Evolutionary conservation across 2,329 filamentous ascomycete species (phyloP).

Genomic region (Verticillium isaacii): DNA sequence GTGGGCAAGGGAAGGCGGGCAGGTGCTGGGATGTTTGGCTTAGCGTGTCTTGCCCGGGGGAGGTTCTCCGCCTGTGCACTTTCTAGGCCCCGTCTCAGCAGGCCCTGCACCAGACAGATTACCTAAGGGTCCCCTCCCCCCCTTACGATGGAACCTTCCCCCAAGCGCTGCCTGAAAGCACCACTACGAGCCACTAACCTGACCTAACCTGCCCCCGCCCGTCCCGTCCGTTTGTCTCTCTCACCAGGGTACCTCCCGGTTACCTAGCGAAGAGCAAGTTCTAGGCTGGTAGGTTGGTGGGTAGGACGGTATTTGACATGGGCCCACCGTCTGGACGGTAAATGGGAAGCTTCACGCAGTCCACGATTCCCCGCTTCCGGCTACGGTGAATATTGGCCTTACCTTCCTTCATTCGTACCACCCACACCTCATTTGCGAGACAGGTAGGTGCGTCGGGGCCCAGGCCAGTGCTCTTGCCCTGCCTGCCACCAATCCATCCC

Average conservation of each 20-base stretch:
- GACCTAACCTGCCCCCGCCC: not conserved
- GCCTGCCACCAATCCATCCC: not conserved
- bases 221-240: not conserved
- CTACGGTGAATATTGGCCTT: not conserved
- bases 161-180: not conserved
- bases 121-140: not conserved
- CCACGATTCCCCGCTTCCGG: not conserved
- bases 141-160: not conserved
- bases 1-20: not conserved
- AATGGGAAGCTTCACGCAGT: not conserved
- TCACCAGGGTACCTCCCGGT: too few relatives aligned
- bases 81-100: not conserved
- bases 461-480: not conserved
- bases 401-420: too few relatives aligned
- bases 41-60: not conserved
- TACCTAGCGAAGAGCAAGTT: too few relatives aligned
- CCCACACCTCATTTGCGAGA: not conserved
- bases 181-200: not conserved
- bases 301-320: not conserved
- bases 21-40: not conserved
- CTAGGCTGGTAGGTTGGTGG: too few relatives aligned
- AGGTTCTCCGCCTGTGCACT: not conserved
- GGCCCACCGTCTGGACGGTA: not conserved
- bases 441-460: too few relatives aligned
- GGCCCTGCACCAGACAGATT: not conserved